Percentiles rank a stretch among this genome's conserved stretches.
phyloP scores from a whole-genome alignment of 176 grass and related monocot genomes.

The Rhipidocladum racemiflorum region DNA sequence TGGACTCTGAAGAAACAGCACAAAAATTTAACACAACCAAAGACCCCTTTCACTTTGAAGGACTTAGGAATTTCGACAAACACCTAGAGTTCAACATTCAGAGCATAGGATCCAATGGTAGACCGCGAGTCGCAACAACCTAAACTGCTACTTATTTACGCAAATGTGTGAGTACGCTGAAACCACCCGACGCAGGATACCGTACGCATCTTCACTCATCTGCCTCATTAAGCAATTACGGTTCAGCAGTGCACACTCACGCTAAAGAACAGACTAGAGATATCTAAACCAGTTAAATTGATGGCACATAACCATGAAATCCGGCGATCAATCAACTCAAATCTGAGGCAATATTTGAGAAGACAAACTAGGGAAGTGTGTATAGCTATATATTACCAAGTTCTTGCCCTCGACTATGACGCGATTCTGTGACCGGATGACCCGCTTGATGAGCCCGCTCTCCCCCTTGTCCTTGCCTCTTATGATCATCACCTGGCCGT shows the following conservation, averaged over 20 bases:
- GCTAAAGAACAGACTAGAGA: background rate
- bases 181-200: no score
- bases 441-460: constrained; percentile 39
- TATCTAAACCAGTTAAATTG: background rate
- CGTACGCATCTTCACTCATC: no score
- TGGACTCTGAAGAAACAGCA: background rate
- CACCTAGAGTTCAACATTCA: background rate
- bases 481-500: constrained; percentile 79
- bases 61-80: background rate
- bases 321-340: background rate
- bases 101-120: no score
- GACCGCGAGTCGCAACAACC: no score
- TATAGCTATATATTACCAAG: constrained; percentile 42
- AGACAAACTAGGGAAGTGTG: background rate
- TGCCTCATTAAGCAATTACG: background rate
- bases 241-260: no score
- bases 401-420: constrained; percentile 95
- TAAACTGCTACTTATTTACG: no score
- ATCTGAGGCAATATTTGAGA: background rate
- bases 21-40: background rate
- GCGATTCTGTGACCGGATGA: constrained; percentile 89
- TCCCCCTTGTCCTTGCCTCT: constrained; percentile 93
- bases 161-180: no score
- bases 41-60: background rate
- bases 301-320: background rate